Base-by-base conservation (phyloP, 2,329 filamentous ascomycete genomes). In the Paraphaeosphaeria minitans region DNA sequence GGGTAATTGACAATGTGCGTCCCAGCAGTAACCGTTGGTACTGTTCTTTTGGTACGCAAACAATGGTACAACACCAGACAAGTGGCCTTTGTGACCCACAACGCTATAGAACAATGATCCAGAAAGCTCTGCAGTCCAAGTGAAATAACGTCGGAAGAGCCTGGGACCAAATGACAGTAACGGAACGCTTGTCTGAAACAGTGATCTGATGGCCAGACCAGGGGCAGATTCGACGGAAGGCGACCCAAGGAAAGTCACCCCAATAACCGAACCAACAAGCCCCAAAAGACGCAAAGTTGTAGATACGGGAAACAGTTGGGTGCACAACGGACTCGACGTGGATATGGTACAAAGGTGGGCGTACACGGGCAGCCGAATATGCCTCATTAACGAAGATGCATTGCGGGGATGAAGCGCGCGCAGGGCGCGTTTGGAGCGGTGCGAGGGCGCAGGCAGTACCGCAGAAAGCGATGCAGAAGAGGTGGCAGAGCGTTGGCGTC, bases 381-480 rank as follows among this genome's bases (percentile, higher is more conserved):
- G 39, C 19, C 46, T 56, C 46, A 50, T 7, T 41, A 50, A 14
- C 19, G 24, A 37, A 41, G 19, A 31, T 14, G 45, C 56, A 54
- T 54, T 16, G 31, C 46, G 45, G 27, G 24, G 33, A 29, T 10
- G 14, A 27, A 31, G n/a, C 7, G 48, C 7, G 48, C 37, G 19
- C 8, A 16, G 27, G 12, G 33, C 29, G 33, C 39, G 35, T 53
- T 10, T 53, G 22, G n/a, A n/a, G 50, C 50, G 39, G 50, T 37
- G 50, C 37, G 37, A 29, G 37, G 37, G 16, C 47, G 47, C 35
- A 53, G 29, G 41, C 41, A 51, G 48, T 48, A 53, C 39, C 22
- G 39, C 22, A 21, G 50, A 24, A 39, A 46, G 61, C 55, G 61
- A 57, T 56, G 61, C 58, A 58, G 37, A 51, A 48, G 50, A 33